Percentiles rank a stretch among this genome's conserved stretches.
phyloP scores from a whole-genome alignment of 345 rosid genomes.

The Syzygium aqueum region DNA sequence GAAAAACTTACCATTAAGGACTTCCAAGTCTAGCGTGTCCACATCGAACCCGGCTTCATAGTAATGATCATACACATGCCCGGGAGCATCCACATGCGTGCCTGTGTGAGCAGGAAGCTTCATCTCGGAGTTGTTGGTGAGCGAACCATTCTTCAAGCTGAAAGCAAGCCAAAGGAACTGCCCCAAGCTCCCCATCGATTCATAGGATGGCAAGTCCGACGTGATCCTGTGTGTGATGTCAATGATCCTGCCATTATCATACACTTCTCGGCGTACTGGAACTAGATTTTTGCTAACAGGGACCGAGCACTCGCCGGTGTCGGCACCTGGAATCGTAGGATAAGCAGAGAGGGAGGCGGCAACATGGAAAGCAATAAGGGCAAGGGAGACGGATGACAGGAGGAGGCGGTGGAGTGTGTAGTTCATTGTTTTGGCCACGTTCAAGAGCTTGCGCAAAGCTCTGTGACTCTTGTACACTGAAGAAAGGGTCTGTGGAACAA shows the following conservation, averaged over 20 bases:
- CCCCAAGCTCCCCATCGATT: slow-evolving; percentile 36
- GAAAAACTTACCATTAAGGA: slow-evolving; percentile 11
- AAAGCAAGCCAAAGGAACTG: slow-evolving; percentile 52
- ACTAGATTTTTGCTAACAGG: neutral
- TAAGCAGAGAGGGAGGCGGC: slow-evolving; percentile 18
- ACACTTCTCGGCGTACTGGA: slow-evolving; percentile 74
- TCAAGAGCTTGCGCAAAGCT: neutral
- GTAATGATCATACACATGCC: slow-evolving; percentile 65
- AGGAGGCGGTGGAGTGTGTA: slow-evolving; percentile 1
- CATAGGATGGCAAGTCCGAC: slow-evolving; percentile 47
- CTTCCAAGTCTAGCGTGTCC: slow-evolving; percentile 72
- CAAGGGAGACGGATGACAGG: neutral
- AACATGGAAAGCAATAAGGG: neutral
- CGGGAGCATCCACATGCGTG: slow-evolving; percentile 89
- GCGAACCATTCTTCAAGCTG: slow-evolving; percentile 84
- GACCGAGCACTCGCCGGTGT: slow-evolving; percentile 1
- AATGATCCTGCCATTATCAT: slow-evolving; percentile 52
- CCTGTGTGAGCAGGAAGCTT: slow-evolving; percentile 76
- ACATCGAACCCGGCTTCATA: slow-evolving; percentile 84
- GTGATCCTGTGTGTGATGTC: slow-evolving; percentile 75
- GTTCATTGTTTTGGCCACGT: neutral
- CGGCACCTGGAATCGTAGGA: slow-evolving; percentile 28
- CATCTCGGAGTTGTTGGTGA: slow-evolving; percentile 64
- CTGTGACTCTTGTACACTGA: neutral
- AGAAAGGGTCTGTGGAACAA: neutral